Evolutionary conservation across 2,329 filamentous ascomycete species (phyloP).

Genomic region (Emmonsiellopsis sp.): DNA sequence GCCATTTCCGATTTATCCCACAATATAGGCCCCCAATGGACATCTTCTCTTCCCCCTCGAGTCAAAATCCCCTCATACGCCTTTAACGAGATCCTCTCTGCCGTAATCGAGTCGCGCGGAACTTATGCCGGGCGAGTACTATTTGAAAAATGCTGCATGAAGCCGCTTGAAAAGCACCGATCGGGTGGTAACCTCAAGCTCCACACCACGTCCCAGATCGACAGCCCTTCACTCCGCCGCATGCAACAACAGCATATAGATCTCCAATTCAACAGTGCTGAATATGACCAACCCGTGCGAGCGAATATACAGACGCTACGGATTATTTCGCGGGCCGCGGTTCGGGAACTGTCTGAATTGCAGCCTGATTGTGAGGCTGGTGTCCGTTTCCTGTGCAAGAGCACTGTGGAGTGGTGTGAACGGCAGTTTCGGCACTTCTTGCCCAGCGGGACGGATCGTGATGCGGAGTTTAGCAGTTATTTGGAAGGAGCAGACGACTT

Average conservation of each 20-base stretch:
- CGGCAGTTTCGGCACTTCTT: background rate
- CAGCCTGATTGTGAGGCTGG: background rate
- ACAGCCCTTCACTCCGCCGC: background rate
- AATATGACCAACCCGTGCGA: conserved; percentile 16
- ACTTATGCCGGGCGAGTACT: conserved; percentile 38
- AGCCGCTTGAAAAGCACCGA: conserved; percentile 8
- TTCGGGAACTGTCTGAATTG: conserved; percentile 17
- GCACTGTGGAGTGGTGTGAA: background rate
- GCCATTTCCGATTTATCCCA: conserved; percentile 20
- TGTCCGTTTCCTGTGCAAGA: background rate
- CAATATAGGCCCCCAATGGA: conserved; percentile 12
- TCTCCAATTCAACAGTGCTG: too few species aligned
- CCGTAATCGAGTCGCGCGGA: conserved; percentile 43
- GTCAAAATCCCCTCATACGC: conserved; percentile 26
- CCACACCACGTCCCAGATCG: background rate
- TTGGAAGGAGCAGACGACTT: background rate
- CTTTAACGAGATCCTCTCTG: conserved; percentile 46
- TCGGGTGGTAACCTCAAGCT: background rate
- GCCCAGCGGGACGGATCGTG: background rate
- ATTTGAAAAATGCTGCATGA: conserved; percentile 40
- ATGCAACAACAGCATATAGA: too few species aligned
- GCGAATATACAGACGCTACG: conserved; percentile 28
- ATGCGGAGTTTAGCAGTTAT: background rate
- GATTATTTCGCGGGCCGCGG: conserved; percentile 26
- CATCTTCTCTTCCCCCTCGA: conserved; percentile 10